Evolutionary conservation across 2,329 filamentous ascomycete genomes (phyloP), one percentile per base, ranked within the genome.

Genomic region (Ophiostoma populinum): DNA sequence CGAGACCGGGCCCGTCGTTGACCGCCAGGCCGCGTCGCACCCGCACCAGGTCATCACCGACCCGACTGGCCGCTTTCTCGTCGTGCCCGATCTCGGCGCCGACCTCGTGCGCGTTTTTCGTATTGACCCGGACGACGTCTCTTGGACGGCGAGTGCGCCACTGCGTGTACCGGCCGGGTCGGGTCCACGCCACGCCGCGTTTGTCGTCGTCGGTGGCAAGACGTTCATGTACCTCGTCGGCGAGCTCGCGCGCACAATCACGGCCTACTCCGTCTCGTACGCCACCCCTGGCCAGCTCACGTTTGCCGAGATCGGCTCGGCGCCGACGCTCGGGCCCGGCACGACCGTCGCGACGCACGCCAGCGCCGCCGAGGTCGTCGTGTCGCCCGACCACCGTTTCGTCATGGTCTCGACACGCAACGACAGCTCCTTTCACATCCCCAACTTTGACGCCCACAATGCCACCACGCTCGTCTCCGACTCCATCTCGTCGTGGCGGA

Each of bases 341-440:
- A 50, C 49, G 16, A 43, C 48, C 1, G 55, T 61, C 1, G 60
- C 65, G 2, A 45, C 45, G 2, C 54, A 55, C 22, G 55, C 62
- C 31, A 54, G 55, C 1, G 67, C 63, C 3, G 64, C 67, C 9
- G 75, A 79, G 51, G 62, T 75, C 36, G 40, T 56, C 6, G 43
- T 76, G 25, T 70, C 71, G 29, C 66, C 69, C 32, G 67, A 73
- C 46, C 57, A 63, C 40, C 66, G 63, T 24, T 80, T 72, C 56
- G 50, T 85, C 34, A 60, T 79, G 44, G 63, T 78, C 27, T 77
- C 75, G 3, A 79, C 78, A 42, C 74, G 80, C 41, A 66, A 67
- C 48, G 75, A 77, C 48, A 59, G 56, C 29, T 55, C 62, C 16
- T 66, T 75, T 49, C 47, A 47, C 11, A 58, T 67, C 37, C 53